These are phyloP conservation scores for Calonectria ilicicola DNA, from an alignment of 2,329 filamentous ascomycete species.

Conservation along the genomic window DNA sequence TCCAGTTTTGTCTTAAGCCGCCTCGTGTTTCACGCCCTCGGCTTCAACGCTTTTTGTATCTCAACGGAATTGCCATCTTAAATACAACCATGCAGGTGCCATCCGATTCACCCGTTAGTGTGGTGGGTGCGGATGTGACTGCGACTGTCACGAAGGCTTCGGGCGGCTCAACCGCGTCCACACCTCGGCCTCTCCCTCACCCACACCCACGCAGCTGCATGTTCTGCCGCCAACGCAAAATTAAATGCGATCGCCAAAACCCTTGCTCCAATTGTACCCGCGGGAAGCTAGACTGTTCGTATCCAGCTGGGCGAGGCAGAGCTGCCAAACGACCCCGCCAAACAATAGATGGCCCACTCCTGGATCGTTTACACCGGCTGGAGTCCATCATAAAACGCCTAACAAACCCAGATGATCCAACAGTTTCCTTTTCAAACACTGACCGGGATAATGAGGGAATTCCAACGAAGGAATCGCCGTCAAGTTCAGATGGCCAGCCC, in stretches of 20 bases:
- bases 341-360: not conserved
- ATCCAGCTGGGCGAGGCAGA: not conserved
- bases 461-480: too few species aligned
- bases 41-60: too few species aligned
- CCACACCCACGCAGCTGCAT: not conserved
- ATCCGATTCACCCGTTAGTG: not conserved
- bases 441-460: rapidly evolving
- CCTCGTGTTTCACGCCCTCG: not conserved
- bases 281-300: not conserved
- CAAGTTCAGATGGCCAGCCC: not conserved
- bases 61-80: too few species aligned
- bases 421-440: not conserved
- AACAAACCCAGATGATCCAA: not conserved
- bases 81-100: not conserved
- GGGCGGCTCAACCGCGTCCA: not conserved
- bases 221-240: not conserved
- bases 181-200: not conserved
- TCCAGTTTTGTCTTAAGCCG: not conserved
- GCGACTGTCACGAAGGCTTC: not conserved
- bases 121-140: not conserved
- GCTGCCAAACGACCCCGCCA: not conserved
- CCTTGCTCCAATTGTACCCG: not conserved
- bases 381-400: not conserved
- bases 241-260: not conserved
- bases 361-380: not conserved